Conservation (phyloP, 169 alveolate species). For the Plasmodium blacklocki region DNA sequence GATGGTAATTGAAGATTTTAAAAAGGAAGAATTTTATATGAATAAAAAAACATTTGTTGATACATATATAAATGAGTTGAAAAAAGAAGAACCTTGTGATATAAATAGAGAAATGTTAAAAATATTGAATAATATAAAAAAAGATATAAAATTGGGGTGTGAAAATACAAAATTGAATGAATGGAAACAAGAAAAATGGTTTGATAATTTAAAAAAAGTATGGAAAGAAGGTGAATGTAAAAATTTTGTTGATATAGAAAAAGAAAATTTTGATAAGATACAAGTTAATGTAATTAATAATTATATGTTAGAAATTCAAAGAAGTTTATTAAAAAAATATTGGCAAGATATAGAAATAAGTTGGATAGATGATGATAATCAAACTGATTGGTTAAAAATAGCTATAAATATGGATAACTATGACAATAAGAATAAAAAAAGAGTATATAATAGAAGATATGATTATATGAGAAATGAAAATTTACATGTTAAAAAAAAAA, state of each 20-base stretch:
- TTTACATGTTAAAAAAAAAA: not conserved
- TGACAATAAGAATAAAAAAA: not conserved
- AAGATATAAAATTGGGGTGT: not conserved
- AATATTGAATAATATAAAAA: not conserved
- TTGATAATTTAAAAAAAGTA: not conserved
- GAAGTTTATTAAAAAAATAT: not conserved
- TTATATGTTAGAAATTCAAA: not conserved
- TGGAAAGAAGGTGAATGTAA: not conserved
- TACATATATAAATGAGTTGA: not conserved
- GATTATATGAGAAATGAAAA: not conserved
- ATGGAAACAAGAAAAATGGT: not conserved
- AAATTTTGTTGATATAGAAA: not conserved
- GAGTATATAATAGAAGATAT: too few species aligned
- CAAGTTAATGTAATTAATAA: not conserved
- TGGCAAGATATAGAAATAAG: not conserved
- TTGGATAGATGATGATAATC: not conserved
- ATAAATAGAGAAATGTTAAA: not conserved
- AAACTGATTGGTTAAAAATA: not conserved
- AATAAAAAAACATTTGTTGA: not conserved
- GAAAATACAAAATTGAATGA: not conserved
- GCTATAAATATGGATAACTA: not conserved
- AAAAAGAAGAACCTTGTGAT: not conserved
- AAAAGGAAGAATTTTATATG: not conserved
- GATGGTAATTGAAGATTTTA: not conserved
- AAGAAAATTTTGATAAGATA: too few species aligned